Conservation (phyloP, 495 filamentous ascomycete genomes). For the Aspergillus steynii region DNA sequence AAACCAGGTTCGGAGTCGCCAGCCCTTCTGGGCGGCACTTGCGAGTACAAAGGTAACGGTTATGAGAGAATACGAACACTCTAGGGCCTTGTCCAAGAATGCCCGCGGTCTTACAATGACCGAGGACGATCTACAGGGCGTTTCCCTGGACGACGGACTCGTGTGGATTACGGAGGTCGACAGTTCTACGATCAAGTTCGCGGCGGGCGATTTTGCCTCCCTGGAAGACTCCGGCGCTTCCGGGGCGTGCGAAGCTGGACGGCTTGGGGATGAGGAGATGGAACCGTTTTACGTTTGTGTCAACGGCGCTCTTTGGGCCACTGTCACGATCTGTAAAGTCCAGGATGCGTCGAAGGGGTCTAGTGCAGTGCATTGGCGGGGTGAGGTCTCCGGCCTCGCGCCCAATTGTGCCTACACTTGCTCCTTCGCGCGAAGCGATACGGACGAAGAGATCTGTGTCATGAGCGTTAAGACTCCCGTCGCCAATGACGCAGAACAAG, state of each 20-base stretch:
- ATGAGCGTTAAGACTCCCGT: constrained; percentile 78
- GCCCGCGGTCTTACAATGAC: constrained; percentile 66
- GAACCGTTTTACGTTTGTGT: constrained; percentile 88
- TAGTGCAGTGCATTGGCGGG: constrained; percentile 61
- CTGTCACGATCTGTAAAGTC: constrained; percentile 65
- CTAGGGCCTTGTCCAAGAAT: constrained; percentile 74
- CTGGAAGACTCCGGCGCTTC: constrained; percentile 38
- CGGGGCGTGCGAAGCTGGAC: constrained; percentile 34
- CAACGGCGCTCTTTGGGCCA: constrained; percentile 87
- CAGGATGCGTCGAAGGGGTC: constrained; percentile 53
- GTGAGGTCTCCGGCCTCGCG: constrained; percentile 86
- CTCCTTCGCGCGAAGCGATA: constrained; percentile 77
- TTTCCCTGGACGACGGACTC: constrained; percentile 74
- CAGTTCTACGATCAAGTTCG: constrained; percentile 79
- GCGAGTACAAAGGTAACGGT: constrained; percentile 93
- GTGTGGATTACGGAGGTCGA: constrained; percentile 88
- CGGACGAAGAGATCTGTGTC: constrained; percentile 70
- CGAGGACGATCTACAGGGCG: constrained; percentile 79
- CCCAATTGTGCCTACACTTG: constrained; percentile 82
- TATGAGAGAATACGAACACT: constrained; percentile 88
- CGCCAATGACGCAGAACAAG: constrained; percentile 66
- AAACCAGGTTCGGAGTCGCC: constrained; percentile 81
- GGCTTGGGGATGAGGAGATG: constrained; percentile 43
- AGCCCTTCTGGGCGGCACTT: constrained; percentile 92
- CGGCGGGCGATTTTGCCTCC: constrained; percentile 64